Evolutionary conservation across 1,284 basidiomycete species (phyloP).

Genomic region (Cryptococcus deneoformans): DNA sequence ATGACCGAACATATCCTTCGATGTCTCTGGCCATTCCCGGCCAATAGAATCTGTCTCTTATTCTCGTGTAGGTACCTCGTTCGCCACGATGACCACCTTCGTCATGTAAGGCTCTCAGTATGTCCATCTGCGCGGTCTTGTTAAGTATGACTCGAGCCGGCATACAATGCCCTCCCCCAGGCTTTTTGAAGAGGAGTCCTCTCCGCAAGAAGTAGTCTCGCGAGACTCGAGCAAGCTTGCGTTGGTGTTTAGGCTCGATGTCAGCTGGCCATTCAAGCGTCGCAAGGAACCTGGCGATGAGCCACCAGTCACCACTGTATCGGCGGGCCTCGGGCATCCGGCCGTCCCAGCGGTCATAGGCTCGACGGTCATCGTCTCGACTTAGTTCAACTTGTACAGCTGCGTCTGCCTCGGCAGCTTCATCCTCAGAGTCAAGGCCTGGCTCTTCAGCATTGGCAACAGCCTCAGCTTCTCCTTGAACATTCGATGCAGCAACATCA

Average conservation of each 20-base stretch:
- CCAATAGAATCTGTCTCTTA: too few relatives aligned
- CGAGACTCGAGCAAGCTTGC: background rate
- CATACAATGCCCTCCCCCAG: background rate
- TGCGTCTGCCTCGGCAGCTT: background rate
- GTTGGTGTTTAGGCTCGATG: background rate
- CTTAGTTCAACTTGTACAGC: background rate
- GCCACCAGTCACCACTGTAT: background rate
- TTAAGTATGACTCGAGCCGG: background rate
- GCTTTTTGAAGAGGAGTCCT: background rate
- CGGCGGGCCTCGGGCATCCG: background rate
- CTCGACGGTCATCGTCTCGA: background rate
- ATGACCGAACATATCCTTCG: background rate
- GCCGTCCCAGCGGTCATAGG: background rate
- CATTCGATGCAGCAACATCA: background rate
- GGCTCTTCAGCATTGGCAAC: background rate
- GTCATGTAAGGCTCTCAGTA: background rate
- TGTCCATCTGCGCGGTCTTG: background rate
- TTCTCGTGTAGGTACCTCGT: too few relatives aligned
- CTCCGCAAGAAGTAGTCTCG: background rate
- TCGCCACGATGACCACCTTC: too few relatives aligned
- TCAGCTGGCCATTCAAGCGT: background rate
- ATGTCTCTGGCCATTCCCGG: background rate
- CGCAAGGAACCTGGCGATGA: background rate
- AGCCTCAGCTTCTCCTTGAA: background rate
- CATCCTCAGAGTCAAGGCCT: background rate